phyloP scores from a whole-genome alignment of 1,284 basidiomycete genomes.

The Irpex sp. region DNA sequence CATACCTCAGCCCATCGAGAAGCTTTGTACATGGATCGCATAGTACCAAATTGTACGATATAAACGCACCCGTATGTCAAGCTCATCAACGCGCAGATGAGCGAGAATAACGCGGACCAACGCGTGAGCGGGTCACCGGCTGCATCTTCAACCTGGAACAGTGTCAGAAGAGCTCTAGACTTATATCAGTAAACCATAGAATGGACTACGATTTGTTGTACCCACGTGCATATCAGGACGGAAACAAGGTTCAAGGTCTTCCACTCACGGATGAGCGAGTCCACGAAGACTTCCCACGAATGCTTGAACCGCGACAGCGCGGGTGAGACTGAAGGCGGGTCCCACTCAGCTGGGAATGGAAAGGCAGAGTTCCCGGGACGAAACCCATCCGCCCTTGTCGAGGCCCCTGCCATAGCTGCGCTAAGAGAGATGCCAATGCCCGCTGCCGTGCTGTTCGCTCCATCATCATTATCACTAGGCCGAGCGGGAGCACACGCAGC shows the following conservation, averaged over 20 bases:
- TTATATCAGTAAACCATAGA: background rate
- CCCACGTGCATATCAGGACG: conserved; percentile 66
- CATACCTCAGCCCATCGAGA: conserved; percentile 72
- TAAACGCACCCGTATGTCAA: conserved; percentile 75
- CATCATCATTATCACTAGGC: conserved; percentile 4
- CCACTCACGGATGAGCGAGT: conserved; percentile 69
- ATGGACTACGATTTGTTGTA: conserved; percentile 15
- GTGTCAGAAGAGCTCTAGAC: conserved; percentile 65
- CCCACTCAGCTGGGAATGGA: conserved; percentile 66
- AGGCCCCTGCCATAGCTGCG: background rate
- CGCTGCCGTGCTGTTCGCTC: conserved; percentile 14
- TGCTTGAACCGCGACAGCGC: conserved; percentile 62
- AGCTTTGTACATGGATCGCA: conserved; percentile 75
- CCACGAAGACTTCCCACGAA: conserved; percentile 71
- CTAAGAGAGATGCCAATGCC: conserved; percentile 8
- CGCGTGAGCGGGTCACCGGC: conserved; percentile 62
- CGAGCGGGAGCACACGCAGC: conserved; percentile 34
- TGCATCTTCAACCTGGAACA: conserved; percentile 65
- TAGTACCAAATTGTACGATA: conserved; percentile 73
- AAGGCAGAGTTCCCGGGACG: conserved; percentile 23
- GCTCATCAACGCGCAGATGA: conserved; percentile 70
- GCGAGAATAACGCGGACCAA: conserved; percentile 61
- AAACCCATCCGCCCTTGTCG: background rate
- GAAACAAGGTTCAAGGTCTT: conserved; percentile 77
- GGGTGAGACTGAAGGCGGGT: conserved; percentile 50